Conservation (phyloP, 169 alveolate species). For the Gregarina niphandrodes region DNA sequence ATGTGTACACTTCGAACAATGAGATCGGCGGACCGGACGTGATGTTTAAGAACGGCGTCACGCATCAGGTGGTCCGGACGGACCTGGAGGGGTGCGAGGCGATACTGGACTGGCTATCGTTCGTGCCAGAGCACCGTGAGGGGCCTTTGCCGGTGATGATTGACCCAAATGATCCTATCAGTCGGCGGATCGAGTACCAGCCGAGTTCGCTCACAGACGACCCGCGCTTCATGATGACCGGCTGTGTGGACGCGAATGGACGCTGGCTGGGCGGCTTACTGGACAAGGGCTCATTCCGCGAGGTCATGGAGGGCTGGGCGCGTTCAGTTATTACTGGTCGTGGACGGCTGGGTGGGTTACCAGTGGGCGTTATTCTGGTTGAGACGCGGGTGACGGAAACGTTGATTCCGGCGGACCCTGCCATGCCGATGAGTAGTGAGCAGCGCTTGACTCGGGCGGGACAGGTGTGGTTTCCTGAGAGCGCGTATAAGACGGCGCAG, state of each 20-base stretch:
- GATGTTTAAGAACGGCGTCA: constrained; percentile 54
- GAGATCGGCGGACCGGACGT: constrained; percentile 59
- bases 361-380: constrained; percentile 36
- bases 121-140: constrained; percentile 38
- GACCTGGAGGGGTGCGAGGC: constrained; percentile 49
- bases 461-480: constrained; percentile 52
- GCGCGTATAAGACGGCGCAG: constrained; percentile 57
- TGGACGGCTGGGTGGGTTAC: constrained; percentile 43
- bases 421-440: constrained; percentile 29
- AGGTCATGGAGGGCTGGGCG: constrained; percentile 41
- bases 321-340: constrained; percentile 40
- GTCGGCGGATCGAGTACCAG: constrained; percentile 21
- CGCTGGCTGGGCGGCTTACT: constrained; percentile 29
- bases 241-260: constrained; percentile 16
- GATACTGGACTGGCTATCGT: constrained; percentile 40
- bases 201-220: constrained; percentile 28
- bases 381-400: constrained; percentile 31
- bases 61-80: constrained; percentile 41
- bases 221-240: constrained; percentile 34
- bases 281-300: constrained; percentile 32
- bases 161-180: constrained; percentile 23
- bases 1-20: constrained; percentile 51
- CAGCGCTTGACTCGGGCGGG: constrained; percentile 34
- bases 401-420: constrained; percentile 37
- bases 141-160: constrained; percentile 33